Evolutionary conservation across 805 yeast genomes (phyloP), one percentile per base, ranked within the genome.

Genomic region (Saturnispora diversa): DNA sequence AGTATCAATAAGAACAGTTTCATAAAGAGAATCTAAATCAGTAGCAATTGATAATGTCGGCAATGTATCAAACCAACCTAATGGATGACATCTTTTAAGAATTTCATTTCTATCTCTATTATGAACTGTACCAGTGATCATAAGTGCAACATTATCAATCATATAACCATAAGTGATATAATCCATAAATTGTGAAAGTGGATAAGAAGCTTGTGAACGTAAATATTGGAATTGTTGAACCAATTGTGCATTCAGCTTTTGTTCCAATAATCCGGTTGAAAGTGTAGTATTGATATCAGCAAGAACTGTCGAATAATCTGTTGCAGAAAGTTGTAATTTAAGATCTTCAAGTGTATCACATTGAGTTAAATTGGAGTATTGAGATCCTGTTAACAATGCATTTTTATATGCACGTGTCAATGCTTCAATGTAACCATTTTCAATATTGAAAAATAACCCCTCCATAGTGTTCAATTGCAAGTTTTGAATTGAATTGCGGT

Each of bases 21-120:
- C 82, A 65, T 90, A 92, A 53, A 92, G 71, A n/a, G 92, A 77
- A 53, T 87, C 95, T 43, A 90, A 77, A 62, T 90, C 97, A 2
- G 96, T 86, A 35, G 97, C 97, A 37, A 90, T 92, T 12, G 92
- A 76, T 44, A 92, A 70, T 0, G 97, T 90, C 26, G 98, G 98
- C 51, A 92, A 74, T 6, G 97, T 90, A 52, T 92, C 98, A 56
- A 92, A 92, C 96, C 97, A 88, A 33, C 99, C 99, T 52, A 92
- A 70, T 0, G 98, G 98, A 59, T 92, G 95, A 60, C 96, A 87
- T 58, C 96, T 79, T 44, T 78, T 77, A 54, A 92, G 71, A 39
- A 94, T 81, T 56, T 92, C 98, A 31, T 77, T 64, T 55, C 84
- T 78, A 62, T 94, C 96, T 55, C 97, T 75, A 56, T 88, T 94